Conservation (phyloP, 352 stramenopile genomes). For the Globisporangium nagaii region DNA sequence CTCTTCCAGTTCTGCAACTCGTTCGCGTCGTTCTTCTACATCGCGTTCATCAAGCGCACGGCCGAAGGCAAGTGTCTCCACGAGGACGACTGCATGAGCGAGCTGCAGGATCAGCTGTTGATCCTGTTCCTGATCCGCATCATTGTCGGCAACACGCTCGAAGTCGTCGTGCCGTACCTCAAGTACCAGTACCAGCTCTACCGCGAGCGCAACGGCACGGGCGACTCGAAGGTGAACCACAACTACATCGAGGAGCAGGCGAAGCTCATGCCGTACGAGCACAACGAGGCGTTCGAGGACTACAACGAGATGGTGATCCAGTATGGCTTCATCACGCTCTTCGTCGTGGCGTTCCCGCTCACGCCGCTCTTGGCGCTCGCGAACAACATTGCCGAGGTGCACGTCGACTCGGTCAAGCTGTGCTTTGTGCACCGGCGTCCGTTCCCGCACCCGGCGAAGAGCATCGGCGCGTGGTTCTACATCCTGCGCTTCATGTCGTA, state of each 20-base stretch:
- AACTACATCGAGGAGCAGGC: slow-evolving; percentile 85
- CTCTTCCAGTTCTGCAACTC: slow-evolving; percentile 98
- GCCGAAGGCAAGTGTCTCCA: slow-evolving; percentile 76
- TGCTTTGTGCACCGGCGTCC: slow-evolving; percentile 73
- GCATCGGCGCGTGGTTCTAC: slow-evolving; percentile 92
- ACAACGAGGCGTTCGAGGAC: slow-evolving; percentile 81
- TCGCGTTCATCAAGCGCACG: slow-evolving; percentile 62
- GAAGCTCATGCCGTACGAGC: slow-evolving; percentile 78
- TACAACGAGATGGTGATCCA: slow-evolving; percentile 92
- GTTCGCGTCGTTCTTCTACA: slow-evolving; percentile 97
- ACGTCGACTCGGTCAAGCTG: slow-evolving; percentile 85
- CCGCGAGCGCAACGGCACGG: slow-evolving; percentile 24
- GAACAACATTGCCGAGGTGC: slow-evolving; percentile 91
- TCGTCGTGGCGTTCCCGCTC: slow-evolving; percentile 91
- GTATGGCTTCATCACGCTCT: slow-evolving; percentile 95
- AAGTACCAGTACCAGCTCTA: slow-evolving; percentile 75
- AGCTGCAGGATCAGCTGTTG: slow-evolving; percentile 88
- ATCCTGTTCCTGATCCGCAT: slow-evolving; percentile 91
- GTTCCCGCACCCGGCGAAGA: slow-evolving; percentile 72
- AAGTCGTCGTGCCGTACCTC: slow-evolving; percentile 83
- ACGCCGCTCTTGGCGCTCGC: slow-evolving; percentile 86
- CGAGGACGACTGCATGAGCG: slow-evolving; percentile 71
- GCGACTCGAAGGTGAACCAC: slow-evolving; percentile 33
- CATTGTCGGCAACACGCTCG: slow-evolving; percentile 87
- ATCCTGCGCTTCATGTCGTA: slow-evolving; percentile 81